Evolutionary conservation across 768 basidiomycete species (phyloP), one percentile per base, ranked within the genome.

Genomic region (Lactifluus subvellereus): DNA sequence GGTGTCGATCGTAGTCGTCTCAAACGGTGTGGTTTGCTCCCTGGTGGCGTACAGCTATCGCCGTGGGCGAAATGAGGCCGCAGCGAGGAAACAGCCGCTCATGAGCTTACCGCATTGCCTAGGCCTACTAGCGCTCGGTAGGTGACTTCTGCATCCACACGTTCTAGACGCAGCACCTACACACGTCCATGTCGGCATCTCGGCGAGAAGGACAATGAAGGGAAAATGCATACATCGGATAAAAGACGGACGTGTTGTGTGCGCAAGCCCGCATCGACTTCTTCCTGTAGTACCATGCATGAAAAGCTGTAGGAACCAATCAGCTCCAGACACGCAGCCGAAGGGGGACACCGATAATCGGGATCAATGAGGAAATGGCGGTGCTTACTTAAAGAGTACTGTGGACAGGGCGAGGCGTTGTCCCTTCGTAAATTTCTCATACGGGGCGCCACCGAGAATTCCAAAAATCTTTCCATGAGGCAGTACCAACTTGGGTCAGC

Each of bases 371-470:
- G 38, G 40, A 35, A 53, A 18, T 5, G 47, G 52, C 27, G 43
- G 27, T 20, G 79, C 89, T 69, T 68, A 98, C 96, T 98, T 98
- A 76, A 98, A 86, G 37, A 91, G 74, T 40, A 94, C 75, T 0
- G 94, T 95, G 4, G 89, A 86, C 52, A 94, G 70, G 0, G 92
- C 89, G 4, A 92, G 78, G 35, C 90, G 83, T 54, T 88, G 88
- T 4, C 78, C 76, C 73, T 91, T 94, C 43, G 80, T 82, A 68
- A 91, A 74, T 4, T 77, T 74, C 20, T 76, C 71, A 61, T 85
- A 86, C 1, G 83, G 78, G 6, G 76, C 80, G 48, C 81, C 76
- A 32, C 72, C 69, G 56, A 93, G 68, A 33, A 76, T 74, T 53
- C 79, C 79, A 27, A 91, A 75, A 42, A 91, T 77, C 86, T 91